Evolutionary conservation across 768 basidiomycete genomes (phyloP).

Genomic region (Russula vinacea): DNA sequence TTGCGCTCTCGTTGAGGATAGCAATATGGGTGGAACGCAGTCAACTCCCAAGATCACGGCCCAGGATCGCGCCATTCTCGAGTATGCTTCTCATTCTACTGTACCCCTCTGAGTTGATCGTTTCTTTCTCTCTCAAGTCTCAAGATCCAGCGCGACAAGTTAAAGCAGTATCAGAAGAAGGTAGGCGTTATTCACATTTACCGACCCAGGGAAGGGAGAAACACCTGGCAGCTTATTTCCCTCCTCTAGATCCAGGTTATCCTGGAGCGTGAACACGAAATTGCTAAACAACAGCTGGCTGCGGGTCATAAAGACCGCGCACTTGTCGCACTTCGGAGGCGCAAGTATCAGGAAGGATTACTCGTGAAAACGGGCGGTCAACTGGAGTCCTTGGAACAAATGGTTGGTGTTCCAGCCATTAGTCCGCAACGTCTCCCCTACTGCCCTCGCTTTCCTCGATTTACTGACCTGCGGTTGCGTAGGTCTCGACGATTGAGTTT

Average conservation of each 20-base stretch:
- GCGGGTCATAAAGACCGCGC: constrained; percentile 86
- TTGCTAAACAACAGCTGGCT: constrained; percentile 79
- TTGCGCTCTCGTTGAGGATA: not conserved
- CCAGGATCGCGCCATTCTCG: constrained; percentile 92
- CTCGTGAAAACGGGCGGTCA: constrained; percentile 87
- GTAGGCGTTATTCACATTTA: constrained; percentile 41
- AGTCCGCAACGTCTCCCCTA: not conserved
- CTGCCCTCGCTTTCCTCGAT: not conserved
- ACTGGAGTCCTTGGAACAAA: constrained; percentile 80
- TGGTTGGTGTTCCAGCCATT: constrained; percentile 50
- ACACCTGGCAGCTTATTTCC: not conserved
- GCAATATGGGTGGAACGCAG: constrained; percentile 63
- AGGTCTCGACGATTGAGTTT: constrained; percentile 98
- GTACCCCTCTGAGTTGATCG: constrained; percentile 30
- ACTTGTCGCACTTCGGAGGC: constrained; percentile 77
- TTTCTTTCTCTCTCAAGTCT: constrained; percentile 50
- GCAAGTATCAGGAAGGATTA: constrained; percentile 91
- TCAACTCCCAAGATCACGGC: constrained; percentile 85
- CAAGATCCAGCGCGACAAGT: constrained; percentile 93
- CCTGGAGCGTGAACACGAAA: constrained; percentile 82
- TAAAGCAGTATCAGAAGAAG: constrained; percentile 94
- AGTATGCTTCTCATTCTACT: constrained; percentile 51
- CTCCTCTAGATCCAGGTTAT: constrained; percentile 72
- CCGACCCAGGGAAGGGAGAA: not conserved
- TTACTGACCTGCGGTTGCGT: not conserved